A percentile compares a stretch with the other conserved stretches of the same genome.
These are phyloP conservation scores for Penicillium atrosanguineum DNA, from an alignment of 495 filamentous ascomycete genomes.

Conservation along the genomic window DNA sequence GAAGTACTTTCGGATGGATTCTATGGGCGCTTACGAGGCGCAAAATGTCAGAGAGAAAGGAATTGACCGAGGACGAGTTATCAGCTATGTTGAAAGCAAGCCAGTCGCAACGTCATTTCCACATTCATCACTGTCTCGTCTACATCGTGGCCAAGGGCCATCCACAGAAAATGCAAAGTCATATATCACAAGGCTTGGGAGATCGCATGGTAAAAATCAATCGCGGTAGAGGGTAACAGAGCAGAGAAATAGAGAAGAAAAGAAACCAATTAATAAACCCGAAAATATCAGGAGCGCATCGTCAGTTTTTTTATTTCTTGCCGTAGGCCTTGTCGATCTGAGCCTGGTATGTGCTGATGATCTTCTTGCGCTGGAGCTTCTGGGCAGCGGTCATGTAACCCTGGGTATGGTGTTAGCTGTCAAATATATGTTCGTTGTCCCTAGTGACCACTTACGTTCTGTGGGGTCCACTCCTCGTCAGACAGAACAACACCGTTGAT, in stretches of 20 bases:
- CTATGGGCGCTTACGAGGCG: not conserved
- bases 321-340: constrained; percentile 50
- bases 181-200: constrained; percentile 13
- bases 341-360: constrained; percentile 42
- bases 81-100: not conserved
- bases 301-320: constrained; percentile 35
- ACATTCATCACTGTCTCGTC: constrained; percentile 23
- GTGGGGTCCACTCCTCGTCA: constrained; percentile 96
- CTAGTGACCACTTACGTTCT: constrained; percentile 68
- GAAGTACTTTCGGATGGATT: constrained; percentile 12
- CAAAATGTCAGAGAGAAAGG: not conserved
- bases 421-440: not conserved
- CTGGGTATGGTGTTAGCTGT: constrained; percentile 28
- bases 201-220: constrained; percentile 14
- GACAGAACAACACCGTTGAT: constrained; percentile 89
- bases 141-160: constrained; percentile 16
- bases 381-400: constrained; percentile 55
- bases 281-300: constrained; percentile 1
- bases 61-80: not conserved
- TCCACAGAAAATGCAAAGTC: constrained; percentile 2
- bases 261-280: constrained; percentile 4
- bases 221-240: constrained; percentile 18
- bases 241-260: constrained; percentile 8
- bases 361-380: constrained; percentile 57
- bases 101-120: constrained; percentile 14